phyloP scores from a whole-genome alignment of 108 stramenopile species.

The Parietichytrium sp. region DNA sequence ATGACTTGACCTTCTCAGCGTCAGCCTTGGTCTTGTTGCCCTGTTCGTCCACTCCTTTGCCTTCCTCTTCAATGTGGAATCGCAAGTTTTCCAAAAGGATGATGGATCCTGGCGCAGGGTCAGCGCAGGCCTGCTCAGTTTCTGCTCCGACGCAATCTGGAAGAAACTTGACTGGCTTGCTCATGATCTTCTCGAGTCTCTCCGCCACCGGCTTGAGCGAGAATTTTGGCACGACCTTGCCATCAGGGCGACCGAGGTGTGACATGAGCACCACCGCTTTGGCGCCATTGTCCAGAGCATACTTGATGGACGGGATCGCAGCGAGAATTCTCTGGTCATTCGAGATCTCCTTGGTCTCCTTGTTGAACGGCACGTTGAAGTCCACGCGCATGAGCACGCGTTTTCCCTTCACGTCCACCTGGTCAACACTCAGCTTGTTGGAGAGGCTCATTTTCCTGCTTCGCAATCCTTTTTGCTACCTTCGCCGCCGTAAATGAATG shows the following conservation, averaged over 20 bases:
- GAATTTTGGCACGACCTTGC: constrained; percentile 96
- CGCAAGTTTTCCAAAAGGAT: constrained; percentile 92
- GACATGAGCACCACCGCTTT: constrained; percentile 91
- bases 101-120: constrained; percentile 73
- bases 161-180: constrained; percentile 81
- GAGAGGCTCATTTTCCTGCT: constrained; percentile 21
- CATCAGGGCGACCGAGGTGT: constrained; percentile 97
- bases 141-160: constrained; percentile 90
- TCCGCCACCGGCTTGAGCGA: constrained; percentile 91
- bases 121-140: constrained; percentile 74
- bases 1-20: constrained; percentile 76
- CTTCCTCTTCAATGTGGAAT: constrained; percentile 96
- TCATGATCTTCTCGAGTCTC: constrained; percentile 89
- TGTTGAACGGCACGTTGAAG: constrained; percentile 62
- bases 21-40: constrained; percentile 87
- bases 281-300: constrained; percentile 93
- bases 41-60: constrained; percentile 91
- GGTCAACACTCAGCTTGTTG: constrained; percentile 37
- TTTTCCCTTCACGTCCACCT: constrained; percentile 51
- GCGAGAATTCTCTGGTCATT: constrained; percentile 99
- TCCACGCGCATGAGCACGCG: constrained; percentile 64
- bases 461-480: too few species aligned
- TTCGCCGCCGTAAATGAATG: too few species aligned
- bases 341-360: constrained; percentile 86
- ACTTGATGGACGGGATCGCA: constrained; percentile 95